Conservation (phyloP, 2,329 filamentous ascomycete species). For the Emergomyces pasteurianus region DNA sequence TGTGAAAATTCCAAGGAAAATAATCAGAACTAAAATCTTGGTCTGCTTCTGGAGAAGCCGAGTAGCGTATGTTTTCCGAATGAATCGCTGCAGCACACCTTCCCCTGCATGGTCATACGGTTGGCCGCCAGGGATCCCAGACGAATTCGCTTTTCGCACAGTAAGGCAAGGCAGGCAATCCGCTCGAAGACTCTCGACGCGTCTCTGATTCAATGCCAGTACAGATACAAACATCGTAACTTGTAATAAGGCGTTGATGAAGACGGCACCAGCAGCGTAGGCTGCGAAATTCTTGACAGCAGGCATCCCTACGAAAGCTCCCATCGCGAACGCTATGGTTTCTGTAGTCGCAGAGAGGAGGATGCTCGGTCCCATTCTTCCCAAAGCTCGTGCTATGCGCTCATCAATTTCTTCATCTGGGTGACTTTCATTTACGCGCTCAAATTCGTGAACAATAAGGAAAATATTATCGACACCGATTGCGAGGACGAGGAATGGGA, state of each 20-base stretch:
- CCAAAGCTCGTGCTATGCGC: constrained; percentile 75
- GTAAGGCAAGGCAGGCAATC: constrained; percentile 88
- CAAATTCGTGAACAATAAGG: constrained; percentile 94
- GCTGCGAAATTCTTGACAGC: constrained; percentile 95
- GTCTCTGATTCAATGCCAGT: constrained; percentile 76
- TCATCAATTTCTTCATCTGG: constrained; percentile 80
- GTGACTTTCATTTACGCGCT: constrained; percentile 83
- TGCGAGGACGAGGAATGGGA: constrained; percentile 90
- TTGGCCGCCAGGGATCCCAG: constrained; percentile 50
- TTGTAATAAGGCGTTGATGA: constrained; percentile 94
- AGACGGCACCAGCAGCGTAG: constrained; percentile 88
- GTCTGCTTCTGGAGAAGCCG: constrained; percentile 65
- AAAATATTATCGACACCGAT: constrained; percentile 99
- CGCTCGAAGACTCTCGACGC: constrained; percentile 76
- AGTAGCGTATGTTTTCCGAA: constrained; percentile 81
- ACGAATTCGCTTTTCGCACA: constrained; percentile 61
- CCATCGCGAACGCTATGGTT: constrained; percentile 83
- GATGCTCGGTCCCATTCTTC: constrained; percentile 93
- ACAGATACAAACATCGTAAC: constrained; percentile 96
- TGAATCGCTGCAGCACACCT: constrained; percentile 70
- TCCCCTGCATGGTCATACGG: constrained; percentile 72
- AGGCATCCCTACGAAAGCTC: constrained; percentile 92
- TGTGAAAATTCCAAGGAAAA: constrained; percentile 82
- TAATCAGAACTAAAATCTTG: constrained; percentile 61
- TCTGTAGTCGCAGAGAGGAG: constrained; percentile 90